These are phyloP conservation scores for Dysphania ambrosioides DNA, from an alignment of 148 eudicot species.

Conservation along the genomic window DNA sequence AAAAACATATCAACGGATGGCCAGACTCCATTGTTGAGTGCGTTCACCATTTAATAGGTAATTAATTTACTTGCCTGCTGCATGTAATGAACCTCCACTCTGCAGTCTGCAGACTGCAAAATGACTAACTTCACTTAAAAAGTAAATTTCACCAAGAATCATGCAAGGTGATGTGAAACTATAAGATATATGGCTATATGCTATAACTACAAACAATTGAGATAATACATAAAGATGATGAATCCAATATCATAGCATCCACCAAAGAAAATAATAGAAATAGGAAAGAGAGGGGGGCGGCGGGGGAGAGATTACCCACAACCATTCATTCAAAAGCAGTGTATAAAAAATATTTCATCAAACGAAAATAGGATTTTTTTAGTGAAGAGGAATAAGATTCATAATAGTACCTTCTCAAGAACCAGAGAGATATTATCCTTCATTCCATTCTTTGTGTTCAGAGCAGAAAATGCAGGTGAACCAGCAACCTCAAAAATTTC, in stretches of 20 bases:
- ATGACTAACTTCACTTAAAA: not conserved
- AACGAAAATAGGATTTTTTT: too few relatives aligned
- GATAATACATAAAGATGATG: not conserved
- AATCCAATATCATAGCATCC: not conserved
- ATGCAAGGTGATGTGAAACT: not conserved
- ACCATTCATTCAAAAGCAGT: not conserved
- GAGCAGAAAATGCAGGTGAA: conserved; percentile 25
- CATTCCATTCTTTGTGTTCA: conserved; percentile 30
- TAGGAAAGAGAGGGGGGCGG: too few relatives aligned
- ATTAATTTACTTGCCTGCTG: too few relatives aligned
- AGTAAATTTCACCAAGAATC: not conserved
- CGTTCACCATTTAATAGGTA: not conserved
- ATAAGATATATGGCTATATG: too few relatives aligned
- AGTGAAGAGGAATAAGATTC: not conserved
- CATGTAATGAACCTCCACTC: not conserved
- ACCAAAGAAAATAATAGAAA: not conserved
- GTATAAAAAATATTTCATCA: not conserved
- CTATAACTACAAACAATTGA: too few relatives aligned
- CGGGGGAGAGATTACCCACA: not conserved
- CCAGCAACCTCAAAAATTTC: conserved; percentile 30
- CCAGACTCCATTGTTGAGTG: not conserved
- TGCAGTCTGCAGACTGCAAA: not conserved
- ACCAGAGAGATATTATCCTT: conserved; percentile 46
- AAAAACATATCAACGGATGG: not conserved
- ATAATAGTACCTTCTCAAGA: conserved; percentile 55